These are phyloP conservation scores for Solanum bukasovii DNA, from an alignment of 257 asterid species.

Conservation along the genomic window DNA sequence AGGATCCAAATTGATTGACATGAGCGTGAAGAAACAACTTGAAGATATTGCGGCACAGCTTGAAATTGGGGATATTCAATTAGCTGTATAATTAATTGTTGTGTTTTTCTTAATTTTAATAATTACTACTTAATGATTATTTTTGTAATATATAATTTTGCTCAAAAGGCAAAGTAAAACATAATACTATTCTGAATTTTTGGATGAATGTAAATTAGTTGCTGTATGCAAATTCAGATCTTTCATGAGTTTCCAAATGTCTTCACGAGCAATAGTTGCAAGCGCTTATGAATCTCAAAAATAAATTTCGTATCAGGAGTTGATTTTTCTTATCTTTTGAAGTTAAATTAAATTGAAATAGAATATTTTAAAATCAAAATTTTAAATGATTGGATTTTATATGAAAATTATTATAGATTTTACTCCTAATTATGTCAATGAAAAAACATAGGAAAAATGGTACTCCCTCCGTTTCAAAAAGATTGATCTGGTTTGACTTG, in stretches of 20 bases:
- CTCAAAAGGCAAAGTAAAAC: background rate
- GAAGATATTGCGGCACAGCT: slow-evolving; percentile 66
- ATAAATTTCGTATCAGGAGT: background rate
- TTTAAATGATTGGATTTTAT: too few species aligned
- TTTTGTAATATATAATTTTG: background rate
- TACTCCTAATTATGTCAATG: background rate
- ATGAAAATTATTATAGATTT: too few species aligned
- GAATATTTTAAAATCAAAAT: too few species aligned
- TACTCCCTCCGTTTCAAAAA: too few species aligned
- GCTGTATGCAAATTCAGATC: background rate
- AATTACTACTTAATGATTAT: background rate
- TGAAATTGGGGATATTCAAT: slow-evolving; percentile 64
- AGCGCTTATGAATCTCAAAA: background rate
- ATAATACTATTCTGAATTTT: background rate
- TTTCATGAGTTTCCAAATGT: too few species aligned
- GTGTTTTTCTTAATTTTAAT: background rate
- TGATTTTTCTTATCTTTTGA: too few species aligned
- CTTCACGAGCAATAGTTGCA: too few species aligned
- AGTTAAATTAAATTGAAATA: too few species aligned
- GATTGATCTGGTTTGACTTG: too few species aligned
- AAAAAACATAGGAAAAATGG: too few species aligned
- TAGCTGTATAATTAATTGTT: slow-evolving; percentile 19
- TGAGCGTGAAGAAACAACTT: slow-evolving; percentile 90
- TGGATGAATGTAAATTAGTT: background rate
- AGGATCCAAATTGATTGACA: slow-evolving; percentile 72